Evolutionary conservation across 129 eudicot species (phyloP), one percentile per base, ranked within the genome.

Genomic region (Silybum marianum): DNA sequence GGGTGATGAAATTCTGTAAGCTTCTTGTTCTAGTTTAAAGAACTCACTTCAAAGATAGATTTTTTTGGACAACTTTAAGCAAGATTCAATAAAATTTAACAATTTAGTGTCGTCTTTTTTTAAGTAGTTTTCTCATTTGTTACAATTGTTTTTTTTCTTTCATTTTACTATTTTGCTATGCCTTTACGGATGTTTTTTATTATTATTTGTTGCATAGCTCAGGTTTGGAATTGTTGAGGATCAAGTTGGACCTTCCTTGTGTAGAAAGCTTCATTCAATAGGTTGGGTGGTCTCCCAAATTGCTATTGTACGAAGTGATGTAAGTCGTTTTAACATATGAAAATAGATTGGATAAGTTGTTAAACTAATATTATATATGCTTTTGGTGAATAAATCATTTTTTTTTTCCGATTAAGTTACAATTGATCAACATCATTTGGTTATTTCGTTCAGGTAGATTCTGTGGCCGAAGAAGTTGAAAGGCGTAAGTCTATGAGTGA

Each of bases 1-100:
- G 46, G 97, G 98, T 62, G 99, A 95, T 87, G 97, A 95, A 90
- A 88, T 95, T 82, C 88, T 95, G 99, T 95, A 91, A 88, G 99
- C 87, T 81, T 34, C 69, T 85, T 73, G 74, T 77, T 85, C 39
- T 72, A 72, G 58, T 72, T 71, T 36, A 38, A 48, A 66, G 14
- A 73, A 66, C 26, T 44, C 39, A 4, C 23, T 23, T 62, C 16
- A 38, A 81, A 40, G 68, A 63, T 21, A 44, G n/a, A 1, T 44
- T 81, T 19, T 72, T 60, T n/a, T 12, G 58, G 73, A 34, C 67
- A 62, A 6, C 67, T 81, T 39, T 73, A 25, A 9, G 38, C 69
- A 39, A 19, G 34, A 18, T 62, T 38, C 9, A 25, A 38, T 12
- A 80, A 25, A 48, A 21, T 32, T 24, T 7, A 21, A 71, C 69